Evolutionary conservation across 768 basidiomycete species (phyloP), one percentile per base, ranked within the genome.

Genomic region (Pluteus cervinus): DNA sequence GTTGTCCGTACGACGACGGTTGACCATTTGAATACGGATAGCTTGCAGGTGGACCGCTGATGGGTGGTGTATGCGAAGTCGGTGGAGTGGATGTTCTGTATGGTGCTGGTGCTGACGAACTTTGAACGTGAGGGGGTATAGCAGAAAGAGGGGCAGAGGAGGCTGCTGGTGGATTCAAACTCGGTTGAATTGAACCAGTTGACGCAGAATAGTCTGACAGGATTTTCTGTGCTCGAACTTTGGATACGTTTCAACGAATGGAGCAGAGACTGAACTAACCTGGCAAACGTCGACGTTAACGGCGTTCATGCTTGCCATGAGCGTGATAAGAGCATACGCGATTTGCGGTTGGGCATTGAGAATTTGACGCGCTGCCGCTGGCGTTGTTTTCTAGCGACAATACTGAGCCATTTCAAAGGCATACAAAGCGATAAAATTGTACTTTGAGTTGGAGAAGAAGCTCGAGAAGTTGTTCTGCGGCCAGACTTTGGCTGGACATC

Each of bases 261-360:
- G 12, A 10, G 34, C 12, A 21, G 17, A 28, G 24, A 25, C 1
- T 25, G 9, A 4, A 50, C 63, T 26, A 42, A 85, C 85, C 66
- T 86, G 82, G 46, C 86, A 76, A 5, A 86, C 82, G 30, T 86
- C 79, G 33, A 83, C 66, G 34, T 86, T 76, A 24, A 87, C 68
- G 0, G 81, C 81, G 39, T 81, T 78, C 61, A 87, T 76, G 39
- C 75, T 76, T 15, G 86, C 83, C 83, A 87, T 85, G 24, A 86
- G 72, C 0, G 72, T 71, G 41, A 88, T 82, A 0, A 88, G 63
- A 2, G 81, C 82, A 55, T 85, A 86, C 0, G 84, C 77, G 39
- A 88, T 85, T 36, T 79, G 77, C 0, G 85, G 85, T 43, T 84
- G 82, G 11, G 69, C 66, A 46, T 81, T 81, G 29, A 88, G 65